Evolutionary conservation across 2,329 filamentous ascomycete genomes (phyloP), one percentile per base, ranked within the genome.

Genomic region (Periglandula ipomoeae): DNA sequence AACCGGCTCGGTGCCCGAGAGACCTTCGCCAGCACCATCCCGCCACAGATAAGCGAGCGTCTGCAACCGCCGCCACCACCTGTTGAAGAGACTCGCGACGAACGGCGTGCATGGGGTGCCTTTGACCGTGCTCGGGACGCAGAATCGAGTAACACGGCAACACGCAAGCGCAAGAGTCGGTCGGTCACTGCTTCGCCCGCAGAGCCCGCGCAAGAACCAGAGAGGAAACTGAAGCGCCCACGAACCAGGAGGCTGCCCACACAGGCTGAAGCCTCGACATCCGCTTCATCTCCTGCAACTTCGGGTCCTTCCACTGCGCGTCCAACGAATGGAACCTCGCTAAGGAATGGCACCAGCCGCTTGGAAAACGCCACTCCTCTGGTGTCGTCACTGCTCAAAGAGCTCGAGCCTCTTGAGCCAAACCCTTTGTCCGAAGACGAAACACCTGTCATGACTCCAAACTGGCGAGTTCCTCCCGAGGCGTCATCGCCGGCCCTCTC

Each of bases 151-250:
- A 67, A 76, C 38, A 74, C 70, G 52, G 44, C 39, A 10, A 70
- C 73, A 46, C 81, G 87, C 51, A 89, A 95, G 69, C 81, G 89
- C 46, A 93, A 89, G 61, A 71, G 74, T 7, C 72, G 75, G 35
- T 94, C 89, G 3, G 72, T 77, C 2, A 86, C 84, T 11, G 77
- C 78, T 10, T 90, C 88, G 6, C 86, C 86, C 2, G 72, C 73
- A 5, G 86, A 89, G 55, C 73, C 79, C 6, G 71, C 75, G 26
- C 79, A 81, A 46, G 79, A 91, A 57, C 85, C 85, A 0, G 84
- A 93, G 64, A 81, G 90, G 45, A 90, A 87, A 64, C 71, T 95
- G 41, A 96, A 96, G 68, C 84, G 90, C 15, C 90, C 90, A 26
- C 81, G 90, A 51, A 93, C 88, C 19, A 79, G 87, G 56, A 76